These are phyloP conservation scores for Strobilomyces echinocephalus DNA, from an alignment of 768 basidiomycete genomes.

Conservation along the genomic window DNA sequence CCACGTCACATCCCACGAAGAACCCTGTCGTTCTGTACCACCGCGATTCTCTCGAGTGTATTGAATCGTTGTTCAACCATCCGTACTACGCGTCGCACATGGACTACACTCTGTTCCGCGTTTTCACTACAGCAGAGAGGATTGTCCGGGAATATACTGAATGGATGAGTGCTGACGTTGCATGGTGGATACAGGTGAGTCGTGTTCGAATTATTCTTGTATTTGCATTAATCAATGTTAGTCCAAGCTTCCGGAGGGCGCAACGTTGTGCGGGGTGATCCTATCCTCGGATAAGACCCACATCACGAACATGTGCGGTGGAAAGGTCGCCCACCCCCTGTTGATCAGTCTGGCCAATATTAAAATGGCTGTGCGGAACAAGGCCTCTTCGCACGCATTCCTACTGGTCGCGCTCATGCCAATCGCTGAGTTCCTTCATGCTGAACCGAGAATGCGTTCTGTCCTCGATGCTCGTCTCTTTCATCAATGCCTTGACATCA, in stretches of 20 bases:
- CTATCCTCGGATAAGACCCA: background rate
- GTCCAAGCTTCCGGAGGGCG: too few species aligned
- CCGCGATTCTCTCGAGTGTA: slow-evolving; percentile 20
- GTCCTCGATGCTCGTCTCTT: background rate
- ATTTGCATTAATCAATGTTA: too few species aligned
- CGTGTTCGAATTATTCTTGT: too few species aligned
- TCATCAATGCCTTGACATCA: background rate
- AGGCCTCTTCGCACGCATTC: background rate
- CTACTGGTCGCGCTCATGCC: background rate
- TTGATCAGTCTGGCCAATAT: background rate
- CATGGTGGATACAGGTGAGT: background rate
- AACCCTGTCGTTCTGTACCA: background rate
- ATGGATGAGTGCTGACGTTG: slow-evolving; percentile 14
- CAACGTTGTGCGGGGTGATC: background rate
- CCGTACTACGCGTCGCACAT: background rate
- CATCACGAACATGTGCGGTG: background rate
- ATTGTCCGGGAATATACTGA: slow-evolving; percentile 11
- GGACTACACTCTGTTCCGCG: background rate
- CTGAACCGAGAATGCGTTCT: background rate
- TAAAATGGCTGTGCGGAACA: background rate
- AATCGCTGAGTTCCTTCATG: background rate
- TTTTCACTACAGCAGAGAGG: background rate
- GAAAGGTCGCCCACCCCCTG: background rate
- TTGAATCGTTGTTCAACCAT: slow-evolving; percentile 14
- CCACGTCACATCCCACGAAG: slow-evolving; percentile 17